Evolutionary conservation across 2,329 filamentous ascomycete genomes (phyloP), one percentile per base, ranked within the genome.

Genomic region (Nemania bipapillata): DNA sequence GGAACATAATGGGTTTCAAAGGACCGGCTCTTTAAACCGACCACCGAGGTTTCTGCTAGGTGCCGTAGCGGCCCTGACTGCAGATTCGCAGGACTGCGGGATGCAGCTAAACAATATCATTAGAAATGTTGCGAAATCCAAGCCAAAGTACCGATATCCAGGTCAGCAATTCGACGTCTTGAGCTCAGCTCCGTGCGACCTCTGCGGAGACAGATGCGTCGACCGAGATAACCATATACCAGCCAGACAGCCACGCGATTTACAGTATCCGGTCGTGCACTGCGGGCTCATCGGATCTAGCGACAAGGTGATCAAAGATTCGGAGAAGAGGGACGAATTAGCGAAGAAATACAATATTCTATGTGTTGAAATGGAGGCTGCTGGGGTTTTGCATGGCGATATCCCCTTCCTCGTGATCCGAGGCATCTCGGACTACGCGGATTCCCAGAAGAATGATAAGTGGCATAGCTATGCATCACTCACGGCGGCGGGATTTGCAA

Each of bases 281-380:
- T 26, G 24, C 4, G 62, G 62, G 17, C 45, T 58, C 2, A 58
- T 64, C 30, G 62, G 53, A n/a, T 58, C 62, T 4, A 42, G 54
- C 5, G 40, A 60, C 45, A 60, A 9, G 45, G 42, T 60, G 17
- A 52, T 60, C n/a, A 24, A 26, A 52, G 57, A 60, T 15, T 50
- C 57, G n/a, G 12, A 37, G n/a, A 24, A 60, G 17, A 60, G 57
- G 17, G 57, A 64, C 45, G 20, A 35, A 8, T n/a, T 58, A 1
- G 52, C 47, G 3, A 45, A 28, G 9, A 11, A 63, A 40, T 42
- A 53, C 17, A 54, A 37, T 6, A 52, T 65, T 3, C 9, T 65
- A 1, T 65, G 54, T n/a, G 35, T 65, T 22, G 62, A 65, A n/a
- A 65, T 65, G 62, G 62, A 65, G 11, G 62, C 62, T 6, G 62